Conservation (phyloP, 2,329 filamentous ascomycete species). For the Ophiocordyceps camponoti-rufipedis region DNA sequence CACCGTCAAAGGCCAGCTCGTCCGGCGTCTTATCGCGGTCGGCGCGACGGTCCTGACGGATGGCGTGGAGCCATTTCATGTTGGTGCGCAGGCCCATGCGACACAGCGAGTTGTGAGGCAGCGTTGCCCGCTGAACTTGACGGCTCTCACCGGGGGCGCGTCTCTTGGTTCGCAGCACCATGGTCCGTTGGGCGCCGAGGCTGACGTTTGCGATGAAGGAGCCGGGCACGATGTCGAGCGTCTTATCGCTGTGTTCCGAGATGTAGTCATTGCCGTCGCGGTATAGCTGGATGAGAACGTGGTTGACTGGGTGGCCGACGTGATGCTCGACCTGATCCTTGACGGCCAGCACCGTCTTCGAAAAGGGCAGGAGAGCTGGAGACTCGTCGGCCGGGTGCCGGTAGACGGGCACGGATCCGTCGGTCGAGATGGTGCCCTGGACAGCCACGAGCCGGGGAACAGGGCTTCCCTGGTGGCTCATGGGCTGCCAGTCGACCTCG, state of each 20-base stretch:
- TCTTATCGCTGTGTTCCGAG: slow-evolving; percentile 94
- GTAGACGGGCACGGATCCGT: slow-evolving; percentile 76
- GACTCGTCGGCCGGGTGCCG: slow-evolving; percentile 85
- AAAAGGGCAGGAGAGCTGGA: slow-evolving; percentile 59
- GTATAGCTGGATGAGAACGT: slow-evolving; percentile 85
- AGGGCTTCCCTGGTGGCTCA: slow-evolving; percentile 82
- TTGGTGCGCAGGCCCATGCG: slow-evolving; percentile 70
- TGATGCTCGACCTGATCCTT: slow-evolving; percentile 49
- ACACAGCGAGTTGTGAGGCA: slow-evolving; percentile 83
- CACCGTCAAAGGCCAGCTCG: slow-evolving; percentile 56
- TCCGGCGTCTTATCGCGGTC: slow-evolving; percentile 44
- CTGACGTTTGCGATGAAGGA: slow-evolving; percentile 87
- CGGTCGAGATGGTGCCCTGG: slow-evolving; percentile 50
- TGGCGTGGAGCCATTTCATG: slow-evolving; percentile 77
- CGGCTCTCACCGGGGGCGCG: slow-evolving; percentile 19
- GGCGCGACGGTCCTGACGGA: slow-evolving; percentile 67
- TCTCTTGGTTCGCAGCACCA: slow-evolving; percentile 68
- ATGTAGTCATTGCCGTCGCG: slow-evolving; percentile 82
- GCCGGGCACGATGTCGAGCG: slow-evolving; percentile 65
- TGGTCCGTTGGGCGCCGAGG: slow-evolving; percentile 77
- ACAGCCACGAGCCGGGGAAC: slow-evolving; percentile 85
- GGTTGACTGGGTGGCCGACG: slow-evolving; percentile 70
- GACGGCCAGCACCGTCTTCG: slow-evolving; percentile 51
- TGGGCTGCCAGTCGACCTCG: slow-evolving; percentile 76
- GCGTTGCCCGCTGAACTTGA: slow-evolving; percentile 44